Conservation (phyloP, 495 filamentous ascomycete species). For the Lichina pygmaea region DNA sequence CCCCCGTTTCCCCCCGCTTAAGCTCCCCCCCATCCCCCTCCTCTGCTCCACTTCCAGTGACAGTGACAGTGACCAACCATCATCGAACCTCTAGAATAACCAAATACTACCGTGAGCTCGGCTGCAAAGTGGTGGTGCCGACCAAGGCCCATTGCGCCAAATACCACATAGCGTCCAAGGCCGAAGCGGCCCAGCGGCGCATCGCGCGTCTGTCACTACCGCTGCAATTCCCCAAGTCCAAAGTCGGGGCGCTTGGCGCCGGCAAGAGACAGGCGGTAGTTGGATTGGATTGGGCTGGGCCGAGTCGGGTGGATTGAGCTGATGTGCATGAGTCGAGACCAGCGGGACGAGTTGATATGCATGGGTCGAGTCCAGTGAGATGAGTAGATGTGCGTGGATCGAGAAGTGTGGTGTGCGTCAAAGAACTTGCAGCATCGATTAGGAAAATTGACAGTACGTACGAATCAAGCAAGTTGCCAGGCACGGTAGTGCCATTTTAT, state of each 20-base stretch:
- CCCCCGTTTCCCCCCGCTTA: not conserved
- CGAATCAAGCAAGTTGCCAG: no score
- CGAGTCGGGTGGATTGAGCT: no score
- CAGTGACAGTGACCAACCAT: no score
- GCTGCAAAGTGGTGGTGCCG: constrained; percentile 28
- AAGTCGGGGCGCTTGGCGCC: not conserved
- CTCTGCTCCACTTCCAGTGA: no score
- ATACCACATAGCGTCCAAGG: constrained; percentile 23
- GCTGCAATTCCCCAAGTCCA: constrained; percentile 38
- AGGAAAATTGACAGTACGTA: no score
- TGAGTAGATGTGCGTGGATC: no score
- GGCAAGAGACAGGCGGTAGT: not conserved
- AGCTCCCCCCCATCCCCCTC: not conserved
- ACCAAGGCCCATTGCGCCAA: constrained; percentile 20
- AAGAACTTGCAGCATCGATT: no score
- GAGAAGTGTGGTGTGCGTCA: no score
- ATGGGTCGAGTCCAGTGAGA: no score
- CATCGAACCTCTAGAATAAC: constrained; percentile 12
- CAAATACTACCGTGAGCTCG: constrained; percentile 61
- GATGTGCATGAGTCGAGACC: no score
- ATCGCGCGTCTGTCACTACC: constrained; percentile 51
- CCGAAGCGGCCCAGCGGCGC: constrained; percentile 28
- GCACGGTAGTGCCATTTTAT: no score
- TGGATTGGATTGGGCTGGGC: not conserved
- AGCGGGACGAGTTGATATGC: no score